Base-by-base conservation (phyloP, 2,329 filamentous ascomycete species). In the Trichoderma citrinoviride region DNA sequence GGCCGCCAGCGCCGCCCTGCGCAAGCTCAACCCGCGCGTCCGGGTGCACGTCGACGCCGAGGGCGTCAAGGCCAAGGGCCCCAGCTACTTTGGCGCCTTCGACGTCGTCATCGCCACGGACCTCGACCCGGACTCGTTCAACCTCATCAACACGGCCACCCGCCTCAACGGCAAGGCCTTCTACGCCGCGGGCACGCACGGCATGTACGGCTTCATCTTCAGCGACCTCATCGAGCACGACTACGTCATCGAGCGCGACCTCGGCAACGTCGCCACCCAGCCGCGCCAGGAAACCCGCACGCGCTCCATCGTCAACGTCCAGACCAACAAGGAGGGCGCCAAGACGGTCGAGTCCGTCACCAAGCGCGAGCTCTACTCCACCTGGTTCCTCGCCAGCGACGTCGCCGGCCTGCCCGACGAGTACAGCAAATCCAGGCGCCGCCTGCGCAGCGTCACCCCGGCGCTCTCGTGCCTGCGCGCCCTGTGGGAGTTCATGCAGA, bases 161-260 rank as follows among this genome's bases (percentile, higher is more conserved):
- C 90, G 94, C 53, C 80, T 96, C 43, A 88, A 90, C 67, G 85
- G 87, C 68, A 87, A 87, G 54, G 88, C 93, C 12, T 97, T 97
- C 77, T 99, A 99, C 77, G 92, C 92, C 10, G 91, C 93, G 41
- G 90, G 88, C 57, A 87, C 90, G 3, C 92, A 97, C 74, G 95
- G 95, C 55, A 85, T 97, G 75, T 98, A 96, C 76, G 95, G 95
- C 64, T 99, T 92, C 79, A 90, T 97, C 69, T 99, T 99, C 76
- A 90, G 91, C 65, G 95, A 99, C 76, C 84, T 99, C 23, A 92
- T 97, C 70, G 85, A 89, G 72, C 95, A 99, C 76, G 89, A 93
- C 72, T 99, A 92, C 73, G 87, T 95, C 66, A 89, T 99, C 67
- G 89, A 96, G 79, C 89, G 95, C 65, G 87, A 92, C 67, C 88